Evolutionary conservation across 305 asterid species (phyloP).

Genomic region (Fraxinus baroniana): DNA sequence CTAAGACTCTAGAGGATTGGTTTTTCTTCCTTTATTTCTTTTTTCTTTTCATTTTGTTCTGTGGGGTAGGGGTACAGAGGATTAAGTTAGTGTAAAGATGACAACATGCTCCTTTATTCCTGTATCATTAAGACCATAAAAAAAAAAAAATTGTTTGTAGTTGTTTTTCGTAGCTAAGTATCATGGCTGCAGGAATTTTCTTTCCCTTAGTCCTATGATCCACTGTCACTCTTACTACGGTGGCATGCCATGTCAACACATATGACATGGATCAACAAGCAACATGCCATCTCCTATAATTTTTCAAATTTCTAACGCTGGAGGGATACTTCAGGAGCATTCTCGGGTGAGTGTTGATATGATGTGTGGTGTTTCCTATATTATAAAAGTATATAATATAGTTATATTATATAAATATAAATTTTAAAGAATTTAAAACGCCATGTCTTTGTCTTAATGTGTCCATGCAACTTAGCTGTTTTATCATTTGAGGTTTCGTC

Average conservation of each 20-base stretch:
- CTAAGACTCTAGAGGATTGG: neutral
- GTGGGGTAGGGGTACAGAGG: neutral
- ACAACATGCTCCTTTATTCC: neutral
- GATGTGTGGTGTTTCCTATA: neutral
- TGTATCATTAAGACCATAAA: neutral
- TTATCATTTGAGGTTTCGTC: neutral
- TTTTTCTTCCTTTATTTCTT: neutral
- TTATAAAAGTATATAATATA: neutral
- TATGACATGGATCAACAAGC: neutral
- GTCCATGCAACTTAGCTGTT: neutral
- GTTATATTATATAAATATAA: neutral
- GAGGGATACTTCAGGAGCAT: neutral
- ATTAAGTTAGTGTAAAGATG: neutral
- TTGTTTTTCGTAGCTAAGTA: neutral
- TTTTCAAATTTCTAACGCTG: neutral
- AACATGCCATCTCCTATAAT: neutral
- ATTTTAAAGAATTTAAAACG: neutral
- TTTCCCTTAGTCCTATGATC: neutral
- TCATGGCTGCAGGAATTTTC: neutral
- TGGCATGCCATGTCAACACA: neutral
- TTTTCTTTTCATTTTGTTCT: neutral
- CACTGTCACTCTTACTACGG: neutral
- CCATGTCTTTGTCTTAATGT: neutral
- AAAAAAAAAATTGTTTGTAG: neutral
- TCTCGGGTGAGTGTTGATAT: neutral